These are phyloP conservation scores for Penicillium sp. DNA, from an alignment of 2,329 filamentous ascomycete species.

Conservation along the genomic window DNA sequence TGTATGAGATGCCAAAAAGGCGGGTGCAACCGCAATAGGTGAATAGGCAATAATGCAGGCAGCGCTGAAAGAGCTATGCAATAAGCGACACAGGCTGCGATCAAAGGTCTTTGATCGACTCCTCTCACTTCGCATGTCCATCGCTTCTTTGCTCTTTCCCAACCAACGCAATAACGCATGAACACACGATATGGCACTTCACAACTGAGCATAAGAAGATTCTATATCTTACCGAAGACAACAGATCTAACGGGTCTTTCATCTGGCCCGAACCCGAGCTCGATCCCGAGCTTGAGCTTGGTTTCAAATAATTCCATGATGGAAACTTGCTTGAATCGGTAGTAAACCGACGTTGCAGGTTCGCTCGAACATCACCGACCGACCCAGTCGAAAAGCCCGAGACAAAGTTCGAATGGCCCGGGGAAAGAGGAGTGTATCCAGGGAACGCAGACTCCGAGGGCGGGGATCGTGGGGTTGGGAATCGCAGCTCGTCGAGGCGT, in stretches of 20 bases:
- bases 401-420: constrained; percentile 62
- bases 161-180: not conserved
- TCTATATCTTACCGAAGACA: constrained; percentile 49
- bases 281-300: constrained; percentile 53
- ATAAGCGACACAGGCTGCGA: no score
- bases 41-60: not conserved
- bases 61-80: no score
- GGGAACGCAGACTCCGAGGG: constrained; percentile 72
- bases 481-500: constrained; percentile 75
- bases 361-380: constrained; percentile 67
- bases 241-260: constrained; percentile 52
- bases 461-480: constrained; percentile 71
- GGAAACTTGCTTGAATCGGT: constrained; percentile 82
- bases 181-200: not conserved
- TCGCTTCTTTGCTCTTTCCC: not conserved
- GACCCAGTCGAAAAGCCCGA: constrained; percentile 51
- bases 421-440: constrained; percentile 68
- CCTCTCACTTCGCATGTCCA: no score
- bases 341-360: constrained; percentile 86
- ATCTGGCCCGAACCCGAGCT: constrained; percentile 23
- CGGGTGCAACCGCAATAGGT: not conserved
- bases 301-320: constrained; percentile 64
- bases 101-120: no score
- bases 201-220: constrained; percentile 4
- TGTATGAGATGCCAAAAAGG: not conserved